Evolutionary conservation across 2,329 filamentous ascomycete species (phyloP).

Genomic region (Alternaria tenuissima): DNA sequence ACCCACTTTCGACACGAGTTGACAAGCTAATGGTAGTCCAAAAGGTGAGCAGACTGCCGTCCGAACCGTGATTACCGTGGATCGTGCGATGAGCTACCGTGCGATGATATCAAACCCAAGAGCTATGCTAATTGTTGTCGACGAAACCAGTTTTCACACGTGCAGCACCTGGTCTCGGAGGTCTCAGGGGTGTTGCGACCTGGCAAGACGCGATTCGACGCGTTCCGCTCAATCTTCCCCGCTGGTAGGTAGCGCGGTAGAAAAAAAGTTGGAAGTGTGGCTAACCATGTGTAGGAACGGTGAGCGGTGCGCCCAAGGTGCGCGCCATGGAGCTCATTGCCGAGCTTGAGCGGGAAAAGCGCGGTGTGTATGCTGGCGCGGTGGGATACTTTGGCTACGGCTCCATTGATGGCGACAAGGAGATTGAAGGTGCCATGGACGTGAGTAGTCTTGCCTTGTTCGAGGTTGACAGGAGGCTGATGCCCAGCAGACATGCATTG

Average conservation of each 20-base stretch:
- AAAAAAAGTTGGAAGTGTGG: conserved; percentile 17
- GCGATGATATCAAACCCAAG: neutral
- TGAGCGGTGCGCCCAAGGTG: conserved; percentile 94
- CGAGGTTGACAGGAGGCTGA: conserved; percentile 34
- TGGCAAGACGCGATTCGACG: conserved; percentile 90
- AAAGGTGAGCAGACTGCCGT: conserved; percentile 38
- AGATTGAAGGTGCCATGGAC: conserved; percentile 87
- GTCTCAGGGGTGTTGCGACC: conserved; percentile 88
- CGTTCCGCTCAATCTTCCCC: conserved; percentile 95
- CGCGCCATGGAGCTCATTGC: conserved; percentile 97
- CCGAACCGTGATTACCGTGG: conserved; percentile 10
- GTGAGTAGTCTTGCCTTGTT: conserved; percentile 38
- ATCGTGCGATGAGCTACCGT: conserved; percentile 8
- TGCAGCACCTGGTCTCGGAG: conserved; percentile 96
- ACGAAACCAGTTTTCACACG: conserved; percentile 78
- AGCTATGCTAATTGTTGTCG: conserved; percentile 16
- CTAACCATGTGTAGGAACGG: conserved; percentile 63
- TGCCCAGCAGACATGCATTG: conserved; percentile 64
- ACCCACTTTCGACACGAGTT: conserved; percentile 86
- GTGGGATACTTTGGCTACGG: conserved; percentile 97
- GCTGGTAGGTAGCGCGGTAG: conserved; percentile 65
- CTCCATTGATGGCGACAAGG: conserved; percentile 68
- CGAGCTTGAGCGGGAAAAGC: conserved; percentile 91
- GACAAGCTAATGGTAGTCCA: conserved; percentile 84
- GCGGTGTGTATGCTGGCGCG: conserved; percentile 93